Percentiles rank a stretch among this genome's conserved stretches.
Conservation (phyloP, 352 stramenopile genomes). For the Globisporangium mamillatum region DNA sequence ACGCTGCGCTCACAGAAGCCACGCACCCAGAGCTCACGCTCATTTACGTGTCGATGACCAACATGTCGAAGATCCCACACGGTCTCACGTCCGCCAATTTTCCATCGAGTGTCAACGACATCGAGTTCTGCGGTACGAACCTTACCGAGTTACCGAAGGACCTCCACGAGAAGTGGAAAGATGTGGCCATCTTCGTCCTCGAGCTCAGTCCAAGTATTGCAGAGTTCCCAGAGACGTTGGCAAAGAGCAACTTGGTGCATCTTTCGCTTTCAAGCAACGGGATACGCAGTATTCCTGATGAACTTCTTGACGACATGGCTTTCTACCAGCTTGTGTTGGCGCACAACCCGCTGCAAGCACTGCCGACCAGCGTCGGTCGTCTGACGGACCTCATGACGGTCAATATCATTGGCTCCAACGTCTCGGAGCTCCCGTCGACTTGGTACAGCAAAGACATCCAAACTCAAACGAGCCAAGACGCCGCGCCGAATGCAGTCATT, state of each 20-base stretch:
- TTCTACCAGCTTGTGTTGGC: conserved; percentile 3
- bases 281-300: conserved; percentile 2
- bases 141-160: conserved; percentile 7
- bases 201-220: conserved; percentile 9
- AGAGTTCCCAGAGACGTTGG: conserved; percentile 1
- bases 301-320: neutral
- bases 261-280: conserved; percentile 15
- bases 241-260: conserved; percentile 1
- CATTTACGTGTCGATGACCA: conserved; percentile 11
- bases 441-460: neutral
- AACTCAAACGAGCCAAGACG: neutral
- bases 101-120: conserved; percentile 3
- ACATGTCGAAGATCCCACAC: conserved; percentile 13
- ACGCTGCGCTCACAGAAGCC: conserved; percentile 10
- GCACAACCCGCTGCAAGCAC: conserved; percentile 8
- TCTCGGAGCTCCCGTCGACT: conserved; percentile 2
- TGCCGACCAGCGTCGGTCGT: neutral
- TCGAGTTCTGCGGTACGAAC: conserved; percentile 15
- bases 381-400: conserved; percentile 7
- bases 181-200: neutral
- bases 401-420: neutral
- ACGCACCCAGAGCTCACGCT: conserved; percentile 8
- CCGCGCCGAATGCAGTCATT: neutral
- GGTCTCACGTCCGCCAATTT: conserved; percentile 7
- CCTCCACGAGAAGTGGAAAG: conserved; percentile 9